phyloP scores from a whole-genome alignment of 805 yeast species.

The Isabelozyma pseudorhagii region DNA sequence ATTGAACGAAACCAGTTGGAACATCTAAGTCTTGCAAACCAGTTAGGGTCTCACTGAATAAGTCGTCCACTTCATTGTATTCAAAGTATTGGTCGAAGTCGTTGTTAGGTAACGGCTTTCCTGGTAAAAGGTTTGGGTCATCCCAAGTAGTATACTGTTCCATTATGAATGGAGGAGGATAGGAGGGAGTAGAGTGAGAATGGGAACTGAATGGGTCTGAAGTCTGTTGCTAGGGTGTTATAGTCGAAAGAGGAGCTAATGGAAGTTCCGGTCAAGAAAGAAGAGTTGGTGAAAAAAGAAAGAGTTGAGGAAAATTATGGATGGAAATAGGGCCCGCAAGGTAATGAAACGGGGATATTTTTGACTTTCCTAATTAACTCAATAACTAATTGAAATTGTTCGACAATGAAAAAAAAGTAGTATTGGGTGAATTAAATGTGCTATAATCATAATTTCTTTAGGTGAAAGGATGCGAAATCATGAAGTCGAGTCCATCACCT shows the following conservation, averaged over 20 bases:
- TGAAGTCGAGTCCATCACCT: background rate
- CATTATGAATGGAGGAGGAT: conserved; percentile 7
- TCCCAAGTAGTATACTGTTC: conserved; percentile 25
- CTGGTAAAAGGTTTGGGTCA: conserved; percentile 17
- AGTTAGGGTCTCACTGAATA: conserved; percentile 54
- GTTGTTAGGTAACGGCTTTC: conserved; percentile 46
- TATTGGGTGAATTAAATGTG: no score
- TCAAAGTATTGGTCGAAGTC: conserved; percentile 48
- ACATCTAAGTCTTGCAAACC: conserved; percentile 63
- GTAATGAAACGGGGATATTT: background rate
- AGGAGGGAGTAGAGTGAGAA: no score
- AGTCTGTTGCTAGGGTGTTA: no score
- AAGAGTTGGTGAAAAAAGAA: background rate
- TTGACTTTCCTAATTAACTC: background rate
- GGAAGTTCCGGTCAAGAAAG: no score
- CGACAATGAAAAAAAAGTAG: background rate
- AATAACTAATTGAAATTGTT: background rate
- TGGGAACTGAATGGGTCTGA: no score
- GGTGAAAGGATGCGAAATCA: background rate
- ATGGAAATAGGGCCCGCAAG: background rate
- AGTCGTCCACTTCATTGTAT: conserved; percentile 51
- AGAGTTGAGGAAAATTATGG: background rate
- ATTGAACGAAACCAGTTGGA: conserved; percentile 40
- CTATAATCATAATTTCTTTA: no score
- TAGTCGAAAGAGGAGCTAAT: no score